Conservation (phyloP, 2,329 filamentous ascomycete genomes). For the Fusarium nisikadoi region DNA sequence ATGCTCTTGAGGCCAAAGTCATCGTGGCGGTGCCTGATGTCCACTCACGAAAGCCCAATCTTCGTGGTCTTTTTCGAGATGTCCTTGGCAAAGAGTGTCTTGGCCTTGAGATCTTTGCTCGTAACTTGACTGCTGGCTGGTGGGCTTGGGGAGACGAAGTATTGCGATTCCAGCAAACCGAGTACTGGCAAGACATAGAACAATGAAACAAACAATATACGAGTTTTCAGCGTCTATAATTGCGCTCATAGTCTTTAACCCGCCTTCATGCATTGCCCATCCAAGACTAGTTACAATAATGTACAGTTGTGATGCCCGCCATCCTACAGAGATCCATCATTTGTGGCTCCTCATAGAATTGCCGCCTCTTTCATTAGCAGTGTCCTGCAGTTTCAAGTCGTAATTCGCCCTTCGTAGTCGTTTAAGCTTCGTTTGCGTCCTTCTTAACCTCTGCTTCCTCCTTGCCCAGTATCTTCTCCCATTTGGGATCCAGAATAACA, state of each 20-base stretch:
- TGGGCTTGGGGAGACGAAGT: slow-evolving; percentile 82
- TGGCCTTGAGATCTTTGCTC: slow-evolving; percentile 81
- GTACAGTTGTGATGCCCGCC: slow-evolving; percentile 46
- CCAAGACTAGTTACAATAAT: slow-evolving; percentile 46
- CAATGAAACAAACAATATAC: slow-evolving; percentile 6
- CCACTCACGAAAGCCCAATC: slow-evolving; percentile 81
- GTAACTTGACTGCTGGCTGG: slow-evolving; percentile 79
- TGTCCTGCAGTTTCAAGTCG: slow-evolving; percentile 19
- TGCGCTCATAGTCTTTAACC: slow-evolving; percentile 36
- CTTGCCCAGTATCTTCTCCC: slow-evolving; percentile 50
- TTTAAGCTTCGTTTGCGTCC: slow-evolving; percentile 40
- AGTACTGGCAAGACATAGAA: slow-evolving; percentile 57
- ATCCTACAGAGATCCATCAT: slow-evolving; percentile 43
- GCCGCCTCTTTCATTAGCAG: slow-evolving; percentile 39
- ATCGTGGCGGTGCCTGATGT: slow-evolving; percentile 78
- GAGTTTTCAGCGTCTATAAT: slow-evolving; percentile 41
- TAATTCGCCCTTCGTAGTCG: slow-evolving; percentile 14
- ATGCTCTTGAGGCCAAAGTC: slow-evolving; percentile 58
- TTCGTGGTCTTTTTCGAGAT: slow-evolving; percentile 69
- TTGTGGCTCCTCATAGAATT: slow-evolving; percentile 22
- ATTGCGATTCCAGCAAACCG: slow-evolving; percentile 72
- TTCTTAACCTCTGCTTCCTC: slow-evolving; percentile 39
- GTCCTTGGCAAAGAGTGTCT: slow-evolving; percentile 62
- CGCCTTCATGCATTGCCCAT: slow-evolving; percentile 36
- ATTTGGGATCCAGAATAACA: slow-evolving; percentile 59